Percentiles rank a stretch among this genome's conserved stretches.
phyloP scores from a whole-genome alignment of 2,329 filamentous ascomycete species.

The Stachybotrys chlorohalonatus region DNA sequence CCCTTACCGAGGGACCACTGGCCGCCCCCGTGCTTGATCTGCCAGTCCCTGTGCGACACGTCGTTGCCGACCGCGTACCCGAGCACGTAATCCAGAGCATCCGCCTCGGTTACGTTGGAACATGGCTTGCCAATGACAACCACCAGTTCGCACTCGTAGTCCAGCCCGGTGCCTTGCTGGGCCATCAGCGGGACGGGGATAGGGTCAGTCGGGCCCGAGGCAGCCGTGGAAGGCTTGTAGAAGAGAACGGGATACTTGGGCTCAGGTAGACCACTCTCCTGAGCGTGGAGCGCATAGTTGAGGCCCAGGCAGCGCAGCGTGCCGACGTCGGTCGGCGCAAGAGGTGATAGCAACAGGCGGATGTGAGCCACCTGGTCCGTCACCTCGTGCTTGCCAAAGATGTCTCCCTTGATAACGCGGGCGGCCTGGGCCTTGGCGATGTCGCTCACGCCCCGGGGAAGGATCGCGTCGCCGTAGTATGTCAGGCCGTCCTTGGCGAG shows the following conservation, averaged over 20 bases:
- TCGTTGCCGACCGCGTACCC: slow-evolving; percentile 73
- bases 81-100: slow-evolving; percentile 62
- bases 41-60: slow-evolving; percentile 73
- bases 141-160: slow-evolving; percentile 76
- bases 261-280: slow-evolving; percentile 58
- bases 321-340: slow-evolving; percentile 52
- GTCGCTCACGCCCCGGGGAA: slow-evolving; percentile 50
- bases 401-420: slow-evolving; percentile 53
- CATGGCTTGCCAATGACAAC: slow-evolving; percentile 62
- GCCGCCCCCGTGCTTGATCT: slow-evolving; percentile 56
- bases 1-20: slow-evolving; percentile 68
- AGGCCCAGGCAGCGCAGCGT: slow-evolving; percentile 63
- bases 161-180: slow-evolving; percentile 56
- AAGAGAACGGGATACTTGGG: slow-evolving; percentile 67
- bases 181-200: slow-evolving; percentile 59
- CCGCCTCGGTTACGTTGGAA: slow-evolving; percentile 52
- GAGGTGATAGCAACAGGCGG: slow-evolving; percentile 50
- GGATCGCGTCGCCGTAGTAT: slow-evolving; percentile 68
- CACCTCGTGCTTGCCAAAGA: slow-evolving; percentile 56
- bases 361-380: slow-evolving; percentile 52
- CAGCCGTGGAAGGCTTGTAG: slow-evolving; percentile 51
- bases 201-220: slow-evolving; percentile 54
- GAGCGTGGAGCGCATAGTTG: slow-evolving; percentile 65
- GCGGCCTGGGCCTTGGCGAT: slow-evolving; percentile 53
- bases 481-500: slow-evolving; percentile 59